Percentiles rank a stretch among this genome's conserved stretches.
Conservation (phyloP, 345 rosid genomes). For the Corchorus olitorius region DNA sequence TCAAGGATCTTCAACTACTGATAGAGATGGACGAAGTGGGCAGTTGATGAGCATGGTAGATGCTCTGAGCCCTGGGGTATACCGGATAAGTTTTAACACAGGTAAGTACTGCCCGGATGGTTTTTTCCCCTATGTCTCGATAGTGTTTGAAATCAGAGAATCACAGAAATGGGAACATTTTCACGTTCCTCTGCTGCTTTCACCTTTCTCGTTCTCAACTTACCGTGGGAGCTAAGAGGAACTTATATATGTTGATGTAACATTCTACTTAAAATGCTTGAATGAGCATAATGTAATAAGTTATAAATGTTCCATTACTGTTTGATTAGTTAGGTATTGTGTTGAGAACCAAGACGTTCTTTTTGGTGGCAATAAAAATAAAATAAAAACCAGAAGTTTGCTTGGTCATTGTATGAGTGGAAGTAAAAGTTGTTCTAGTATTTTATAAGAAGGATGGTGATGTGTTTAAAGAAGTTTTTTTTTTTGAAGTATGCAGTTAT, state of each 20-base stretch:
- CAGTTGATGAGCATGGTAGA: constrained; percentile 67
- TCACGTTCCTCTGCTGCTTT: constrained; percentile 85
- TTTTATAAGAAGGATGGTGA: too few species aligned
- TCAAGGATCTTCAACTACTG: constrained; percentile 69
- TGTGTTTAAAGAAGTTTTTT: too few species aligned
- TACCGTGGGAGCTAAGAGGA: constrained; percentile 78
- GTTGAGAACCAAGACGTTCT: background rate
- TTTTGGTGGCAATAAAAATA: too few species aligned
- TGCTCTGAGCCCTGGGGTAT: constrained; percentile 70
- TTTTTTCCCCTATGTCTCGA: constrained; percentile 82
- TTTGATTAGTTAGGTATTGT: background rate
- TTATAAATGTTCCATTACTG: background rate
- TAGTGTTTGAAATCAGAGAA: constrained; percentile 71
- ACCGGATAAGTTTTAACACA: constrained; percentile 85
- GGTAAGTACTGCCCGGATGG: constrained; percentile 66
- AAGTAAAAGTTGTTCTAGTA: too few species aligned
- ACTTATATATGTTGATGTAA: background rate
- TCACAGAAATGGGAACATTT: constrained; percentile 77
- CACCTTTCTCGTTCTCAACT: constrained; percentile 85
- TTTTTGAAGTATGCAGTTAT: too few species aligned
- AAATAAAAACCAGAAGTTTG: too few species aligned
- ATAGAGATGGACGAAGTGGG: constrained; percentile 85
- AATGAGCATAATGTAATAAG: background rate
- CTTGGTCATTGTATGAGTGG: too few species aligned
- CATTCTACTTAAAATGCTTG: background rate